phyloP scores from a whole-genome alignment of 2,329 filamentous ascomycete species.

The Ophiostoma sp. region DNA sequence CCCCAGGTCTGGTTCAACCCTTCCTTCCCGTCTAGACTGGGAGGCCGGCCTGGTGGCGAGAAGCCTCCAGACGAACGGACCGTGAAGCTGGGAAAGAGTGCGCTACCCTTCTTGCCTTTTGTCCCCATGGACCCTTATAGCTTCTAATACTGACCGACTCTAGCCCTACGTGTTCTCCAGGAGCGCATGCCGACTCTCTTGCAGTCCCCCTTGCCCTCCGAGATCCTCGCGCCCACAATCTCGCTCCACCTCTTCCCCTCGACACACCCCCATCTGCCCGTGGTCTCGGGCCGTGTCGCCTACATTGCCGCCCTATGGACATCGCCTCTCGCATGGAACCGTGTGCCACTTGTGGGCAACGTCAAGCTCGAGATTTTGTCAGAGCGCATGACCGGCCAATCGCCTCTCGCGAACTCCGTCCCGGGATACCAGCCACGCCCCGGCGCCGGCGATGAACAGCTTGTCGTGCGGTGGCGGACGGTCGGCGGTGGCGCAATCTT shows the following conservation, averaged over 20 bases:
- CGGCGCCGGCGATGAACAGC: slow-evolving; percentile 65
- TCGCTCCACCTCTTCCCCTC: slow-evolving; percentile 65
- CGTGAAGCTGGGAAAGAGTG: slow-evolving; percentile 59
- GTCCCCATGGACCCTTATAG: background rate
- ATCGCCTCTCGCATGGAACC: slow-evolving; percentile 91
- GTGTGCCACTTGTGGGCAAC: slow-evolving; percentile 83
- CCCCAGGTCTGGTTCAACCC: slow-evolving; percentile 43
- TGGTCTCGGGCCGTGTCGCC: slow-evolving; percentile 82
- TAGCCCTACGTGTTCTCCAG: slow-evolving; percentile 60
- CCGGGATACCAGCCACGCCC: slow-evolving; percentile 31
- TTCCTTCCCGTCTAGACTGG: slow-evolving; percentile 30
- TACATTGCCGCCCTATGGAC: slow-evolving; percentile 96
- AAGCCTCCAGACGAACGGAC: slow-evolving; percentile 49
- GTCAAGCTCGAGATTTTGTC: slow-evolving; percentile 81
- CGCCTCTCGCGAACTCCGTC: slow-evolving; percentile 36
- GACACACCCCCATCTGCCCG: slow-evolving; percentile 82
- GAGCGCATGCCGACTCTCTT: slow-evolving; percentile 62
- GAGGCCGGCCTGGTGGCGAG: slow-evolving; percentile 13
- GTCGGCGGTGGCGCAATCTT: slow-evolving; percentile 33
- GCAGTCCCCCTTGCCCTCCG: slow-evolving; percentile 62
- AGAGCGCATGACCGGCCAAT: slow-evolving; percentile 72
- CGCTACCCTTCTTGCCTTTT: slow-evolving; percentile 28
- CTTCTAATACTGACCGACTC: slow-evolving; percentile 6
- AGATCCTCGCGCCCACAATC: slow-evolving; percentile 71
- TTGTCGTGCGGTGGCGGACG: slow-evolving; percentile 88